Evolutionary conservation across 2,329 filamentous ascomycete species (phyloP), one percentile per base, ranked within the genome.

Genomic region (Volutella citrinella): DNA sequence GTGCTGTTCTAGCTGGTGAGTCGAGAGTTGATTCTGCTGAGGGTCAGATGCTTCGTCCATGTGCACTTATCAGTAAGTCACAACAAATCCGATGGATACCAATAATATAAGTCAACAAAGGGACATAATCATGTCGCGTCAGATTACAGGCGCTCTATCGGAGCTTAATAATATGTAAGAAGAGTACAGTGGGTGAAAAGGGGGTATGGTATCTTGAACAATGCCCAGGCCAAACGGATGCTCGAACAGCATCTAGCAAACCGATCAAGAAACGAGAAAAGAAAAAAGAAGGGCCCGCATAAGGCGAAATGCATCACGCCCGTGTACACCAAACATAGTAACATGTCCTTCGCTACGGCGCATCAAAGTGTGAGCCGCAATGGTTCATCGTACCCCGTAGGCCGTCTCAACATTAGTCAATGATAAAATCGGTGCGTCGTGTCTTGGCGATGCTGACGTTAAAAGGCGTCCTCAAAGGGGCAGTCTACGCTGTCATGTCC

Each of bases 401-500:
- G n/a, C 14, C 9, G 24, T n/a, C 14, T 14, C 10, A 26, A 13
- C 8, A 10, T 10, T 10, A 26, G 9, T 10, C 24, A 26, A 10
- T 15, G 17, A 26, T n/a, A 26, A 13, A 6, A 15, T 9, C 24
- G n/a, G n/a, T n/a, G n/a, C n/a, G n/a, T n/a, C n/a, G n/a, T n/a
- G n/a, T n/a, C n/a, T n/a, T n/a, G n/a, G n/a, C n/a, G n/a, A n/a
- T n/a, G n/a, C n/a, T n/a, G n/a, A n/a, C n/a, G n/a, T 60, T 67
- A 82, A 46, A 82, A 85, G 19, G 80, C 80, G 61, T 94, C 88
- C 65, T 95, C 90, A 62, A 95, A 85, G 10, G 90, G 89, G 63
- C 90, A 95, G 61, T 94, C 88, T 42, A 95, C 90, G 55, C 91
- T 96, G 63, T 96, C 87, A 59, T 98, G 93, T 11, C 93, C 93